phyloP scores from a whole-genome alignment of 2,329 filamentous ascomycete genomes.

The Zymoseptoria tritici region DNA sequence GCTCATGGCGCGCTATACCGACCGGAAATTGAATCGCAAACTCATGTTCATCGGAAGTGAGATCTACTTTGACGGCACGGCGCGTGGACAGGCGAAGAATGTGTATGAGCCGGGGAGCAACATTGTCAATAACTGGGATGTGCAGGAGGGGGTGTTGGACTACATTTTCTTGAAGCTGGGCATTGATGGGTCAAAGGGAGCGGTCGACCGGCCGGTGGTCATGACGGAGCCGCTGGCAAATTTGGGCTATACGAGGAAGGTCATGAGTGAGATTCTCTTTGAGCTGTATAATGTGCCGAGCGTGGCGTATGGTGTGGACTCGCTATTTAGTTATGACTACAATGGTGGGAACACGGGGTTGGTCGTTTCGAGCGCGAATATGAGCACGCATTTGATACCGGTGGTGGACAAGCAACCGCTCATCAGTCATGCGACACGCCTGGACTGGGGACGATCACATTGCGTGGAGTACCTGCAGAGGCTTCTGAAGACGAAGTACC shows the following conservation, averaged over 20 bases:
- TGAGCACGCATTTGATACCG: slow-evolving; percentile 89
- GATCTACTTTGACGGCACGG: slow-evolving; percentile 89
- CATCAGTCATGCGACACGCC: slow-evolving; percentile 72
- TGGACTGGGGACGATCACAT: slow-evolving; percentile 94
- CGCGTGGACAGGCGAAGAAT: slow-evolving; percentile 80
- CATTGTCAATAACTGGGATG: slow-evolving; percentile 95
- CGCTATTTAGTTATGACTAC: slow-evolving; percentile 88
- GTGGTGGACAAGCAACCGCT: slow-evolving; percentile 81
- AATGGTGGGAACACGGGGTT: slow-evolving; percentile 83
- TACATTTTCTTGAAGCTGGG: slow-evolving; percentile 93
- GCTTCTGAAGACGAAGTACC: slow-evolving; percentile 84
- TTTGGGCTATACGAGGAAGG: slow-evolving; percentile 68
- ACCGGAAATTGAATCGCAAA: slow-evolving; percentile 85
- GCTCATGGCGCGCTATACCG: slow-evolving; percentile 89
- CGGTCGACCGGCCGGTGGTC: slow-evolving; percentile 77
- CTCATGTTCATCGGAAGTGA: slow-evolving; percentile 89
- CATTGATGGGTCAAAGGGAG: slow-evolving; percentile 65
- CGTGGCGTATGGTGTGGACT: slow-evolving; percentile 89
- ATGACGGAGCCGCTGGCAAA: slow-evolving; percentile 96
- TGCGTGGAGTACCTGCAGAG: slow-evolving; percentile 86
- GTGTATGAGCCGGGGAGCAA: slow-evolving; percentile 87
- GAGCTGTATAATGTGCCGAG: slow-evolving; percentile 91
- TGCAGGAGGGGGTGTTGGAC: slow-evolving; percentile 88
- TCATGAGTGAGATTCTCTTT: slow-evolving; percentile 93
- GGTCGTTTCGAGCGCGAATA: slow-evolving; percentile 86